Evolutionary conservation across 495 filamentous ascomycete genomes (phyloP), one percentile per base, ranked within the genome.

Genomic region (Xylaria acuta): DNA sequence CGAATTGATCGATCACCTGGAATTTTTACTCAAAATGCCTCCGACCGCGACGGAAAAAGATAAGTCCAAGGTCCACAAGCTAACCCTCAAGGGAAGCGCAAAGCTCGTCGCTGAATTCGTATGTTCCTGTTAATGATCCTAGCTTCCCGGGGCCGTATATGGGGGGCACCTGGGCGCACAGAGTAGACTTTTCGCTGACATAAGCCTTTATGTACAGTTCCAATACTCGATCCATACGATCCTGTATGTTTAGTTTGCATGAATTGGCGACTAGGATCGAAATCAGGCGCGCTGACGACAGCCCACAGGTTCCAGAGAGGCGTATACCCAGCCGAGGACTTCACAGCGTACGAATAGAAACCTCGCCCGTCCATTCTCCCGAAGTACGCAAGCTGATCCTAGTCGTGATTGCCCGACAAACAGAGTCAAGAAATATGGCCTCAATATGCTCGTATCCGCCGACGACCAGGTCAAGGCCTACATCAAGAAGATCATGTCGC

Each of bases 391-490:
- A 30, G 18, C 32, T 56, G 11, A 54, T 40, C 1, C 5, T 25
- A 30, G 30, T 38, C 12, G 20, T 6, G 41, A 5, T 75, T 73
- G 69, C 72, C 56, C 16, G 16, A 47, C 47, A 14, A 27, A 34
- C 66, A 92, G 91, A 30, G 94, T 99, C 76, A 98, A 98, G 83
- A 99, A 99, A 86, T 99, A 99, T 90, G 97, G 97, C 76, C 90
- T 99, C 75, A 98, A 97, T 77, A 98, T 99, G 94, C 92, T 98
- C 49, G 89, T 98, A 47, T 94, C 96, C 22, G 90, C 93, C 70
- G 96, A 99, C 82, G 96, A 98, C 84, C 94, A 98, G 80, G 96
- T 99, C 75, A 97, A 97, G 84, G 94, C 95, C 64, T 99, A 99
- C 82, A 97, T 97, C 86, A 97, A 97, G 84, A 97, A 96, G 84